Evolutionary conservation across 176 grass and related monocot genomes (phyloP), one percentile per base, ranked within the genome.

Genomic region (Lolium multiflorum): DNA sequence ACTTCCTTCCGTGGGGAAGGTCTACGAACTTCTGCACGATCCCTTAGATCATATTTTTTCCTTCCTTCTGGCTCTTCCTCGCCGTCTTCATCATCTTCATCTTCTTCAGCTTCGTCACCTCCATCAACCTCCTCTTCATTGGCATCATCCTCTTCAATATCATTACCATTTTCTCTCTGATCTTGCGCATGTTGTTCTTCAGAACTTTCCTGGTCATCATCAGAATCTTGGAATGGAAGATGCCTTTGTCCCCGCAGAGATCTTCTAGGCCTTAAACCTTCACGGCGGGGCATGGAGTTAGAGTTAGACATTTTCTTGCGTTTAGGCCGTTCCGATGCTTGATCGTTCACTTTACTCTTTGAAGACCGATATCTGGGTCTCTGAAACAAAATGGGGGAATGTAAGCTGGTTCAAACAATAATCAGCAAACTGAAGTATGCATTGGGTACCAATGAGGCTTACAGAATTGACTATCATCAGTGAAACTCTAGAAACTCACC

Each of bases 41-140:
- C 88, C 68, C 97, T 86, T 74, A 99, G 74, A 83, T 99, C 97
- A 94, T 99, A 99, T 80, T 88, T 92, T 80, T 89, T 94, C 80
- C 90, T 93, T 71, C 89, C 97, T 89, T 99, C 94, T 85, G 94
- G 94, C 62, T 94, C 97, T 89, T 95, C 96, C 64, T 96, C 97
- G 6, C 92, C 92, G 46, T 99, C 92, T 88, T 99, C 97, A 79
- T 99, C 97, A 82, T 99, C 97, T 62, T 88, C 97, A 89, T 97
- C 94, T 85, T 72, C 94, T 82, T 96, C 97, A 44, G 90, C 97
- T 90, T 92, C 97, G 85, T 99, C 94, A 60, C 89, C 94, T 25
- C 84, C 94, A 87, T 92, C 97, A 81, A 86, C 83, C 56, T 96
- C 97, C 58, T 95, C 93, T 46, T 97, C 91, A 85, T 89, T 84